A percentile compares a stretch with the other conserved stretches of the same genome.
phyloP scores from a whole-genome alignment of 805 yeast genomes.

The Yamadazyma nakazawae region DNA sequence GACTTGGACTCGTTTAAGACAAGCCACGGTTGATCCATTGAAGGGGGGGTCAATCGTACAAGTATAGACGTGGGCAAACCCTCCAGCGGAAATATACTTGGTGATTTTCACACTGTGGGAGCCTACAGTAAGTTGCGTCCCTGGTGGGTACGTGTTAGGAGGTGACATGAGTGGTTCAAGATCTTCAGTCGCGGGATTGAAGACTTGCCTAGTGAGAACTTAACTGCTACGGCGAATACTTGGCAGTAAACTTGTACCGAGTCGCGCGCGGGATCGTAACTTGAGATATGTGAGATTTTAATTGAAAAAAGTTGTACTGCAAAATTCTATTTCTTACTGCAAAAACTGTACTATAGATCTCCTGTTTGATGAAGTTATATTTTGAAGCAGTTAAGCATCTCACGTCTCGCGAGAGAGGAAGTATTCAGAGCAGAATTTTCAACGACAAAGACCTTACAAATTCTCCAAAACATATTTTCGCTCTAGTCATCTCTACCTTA shows the following conservation, averaged over 20 bases:
- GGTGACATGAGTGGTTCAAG: neutral
- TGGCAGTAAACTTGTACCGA: neutral
- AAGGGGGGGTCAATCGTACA: conserved; percentile 59
- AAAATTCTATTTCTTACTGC: neutral
- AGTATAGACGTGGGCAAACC: conserved; percentile 92
- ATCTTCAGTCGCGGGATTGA: neutral
- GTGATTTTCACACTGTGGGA: conserved; percentile 68
- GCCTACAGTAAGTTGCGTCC: conserved; percentile 79
- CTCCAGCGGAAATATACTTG: conserved; percentile 81
- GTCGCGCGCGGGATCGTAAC: neutral
- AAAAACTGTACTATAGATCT: neutral
- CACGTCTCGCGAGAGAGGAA: conserved; percentile 18
- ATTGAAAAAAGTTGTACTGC: neutral
- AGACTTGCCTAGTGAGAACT: neutral
- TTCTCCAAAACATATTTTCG: conserved; percentile 84
- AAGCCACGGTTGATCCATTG: conserved; percentile 57
- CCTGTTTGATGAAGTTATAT: conserved; percentile 35
- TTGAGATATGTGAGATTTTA: neutral
- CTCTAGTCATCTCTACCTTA: conserved; percentile 75
- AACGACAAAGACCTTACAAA: conserved; percentile 27
- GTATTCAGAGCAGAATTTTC: conserved; percentile 38
- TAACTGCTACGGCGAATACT: neutral
- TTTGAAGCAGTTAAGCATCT: conserved; percentile 43
- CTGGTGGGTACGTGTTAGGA: conserved; percentile 25
- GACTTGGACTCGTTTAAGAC: conserved; percentile 92